Base-by-base conservation (phyloP, 2,329 filamentous ascomycete genomes). In the Dactylellina leptospora region DNA sequence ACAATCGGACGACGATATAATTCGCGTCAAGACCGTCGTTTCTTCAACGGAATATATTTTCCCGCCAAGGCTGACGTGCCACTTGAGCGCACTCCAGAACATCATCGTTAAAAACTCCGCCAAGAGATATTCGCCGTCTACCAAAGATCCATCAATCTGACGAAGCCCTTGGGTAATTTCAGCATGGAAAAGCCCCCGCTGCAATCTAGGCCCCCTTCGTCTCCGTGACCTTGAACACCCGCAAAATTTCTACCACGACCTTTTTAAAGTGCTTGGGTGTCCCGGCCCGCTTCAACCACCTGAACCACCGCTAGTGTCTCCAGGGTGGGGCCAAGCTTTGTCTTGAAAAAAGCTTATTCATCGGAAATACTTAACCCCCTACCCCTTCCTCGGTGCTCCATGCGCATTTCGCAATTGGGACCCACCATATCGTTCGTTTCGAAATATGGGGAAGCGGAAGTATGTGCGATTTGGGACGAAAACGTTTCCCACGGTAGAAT, bases 321-420 rank as follows among this genome's bases (percentile, higher is more conserved):
- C 28, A 60, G 55, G 55, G 27, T 48, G 20, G 22, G 28, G 6
- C 45, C 36, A 27, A 51, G 45, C 23, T 44, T 27, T 42, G 10
- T 51, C 45, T 61, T 36, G 44, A 42, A 25, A 27, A 61, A 61
- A 53, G 58, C 58, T 61, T 61, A 53, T 51, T 61, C 44, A 4
- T 22, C n/a, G 25, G 47, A 33, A n/a, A n/a, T n/a, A n/a, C n/a
- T n/a, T n/a, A n/a, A n/a, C n/a, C 47, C 36, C 22, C 22, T 28
- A 6, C 45, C 36, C n/a, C 4, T 6, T 4, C 8, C 9, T 9
- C 38, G 8, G 4, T 42, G 38, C 38, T 10, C 8, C 38, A n/a
- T 18, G 38, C 33, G 30, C 30, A 33, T 38, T 48, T 30, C 22
- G 42, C 28, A 60, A 13, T 18, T 40, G 18, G 4, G 20, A 20